phyloP scores from a whole-genome alignment of 1,284 basidiomycete species.

The Tilletiopsis washingtonensis region DNA sequence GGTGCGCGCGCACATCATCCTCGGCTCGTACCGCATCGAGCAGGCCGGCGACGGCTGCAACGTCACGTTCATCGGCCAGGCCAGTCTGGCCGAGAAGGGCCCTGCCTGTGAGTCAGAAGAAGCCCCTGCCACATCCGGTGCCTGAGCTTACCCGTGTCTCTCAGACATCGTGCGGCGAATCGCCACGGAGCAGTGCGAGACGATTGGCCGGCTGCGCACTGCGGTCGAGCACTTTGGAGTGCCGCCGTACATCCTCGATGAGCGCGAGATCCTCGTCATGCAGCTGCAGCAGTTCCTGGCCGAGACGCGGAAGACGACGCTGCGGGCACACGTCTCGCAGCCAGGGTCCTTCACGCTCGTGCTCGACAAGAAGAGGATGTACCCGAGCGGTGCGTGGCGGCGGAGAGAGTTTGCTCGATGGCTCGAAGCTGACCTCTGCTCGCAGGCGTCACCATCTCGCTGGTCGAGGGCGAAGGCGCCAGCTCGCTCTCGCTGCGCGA shows the following conservation, averaged over 20 bases:
- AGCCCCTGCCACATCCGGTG: too few species aligned
- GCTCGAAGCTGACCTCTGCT: neutral
- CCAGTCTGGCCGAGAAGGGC: constrained; percentile 16
- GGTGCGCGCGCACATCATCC: constrained; percentile 18
- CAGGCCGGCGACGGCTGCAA: constrained; percentile 13
- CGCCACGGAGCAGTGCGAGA: too few species aligned
- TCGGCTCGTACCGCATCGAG: constrained; percentile 27
- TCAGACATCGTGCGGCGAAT: too few species aligned
- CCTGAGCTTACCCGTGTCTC: too few species aligned
- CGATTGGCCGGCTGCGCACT: constrained; percentile 16
- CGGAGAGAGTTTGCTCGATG: neutral
- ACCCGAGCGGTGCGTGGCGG: constrained; percentile 2
- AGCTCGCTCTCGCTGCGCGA: constrained; percentile 3
- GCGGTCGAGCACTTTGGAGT: constrained; percentile 27
- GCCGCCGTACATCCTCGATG: constrained; percentile 25
- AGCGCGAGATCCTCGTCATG: constrained; percentile 13
- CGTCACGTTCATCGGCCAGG: constrained; percentile 25
- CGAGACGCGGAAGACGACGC: constrained; percentile 16
- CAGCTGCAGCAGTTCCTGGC: constrained; percentile 21
- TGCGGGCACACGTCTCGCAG: constrained; percentile 18
- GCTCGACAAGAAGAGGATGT: constrained; percentile 30
- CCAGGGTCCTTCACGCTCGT: constrained; percentile 23
- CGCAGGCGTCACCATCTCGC: neutral
- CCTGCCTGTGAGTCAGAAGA: constrained; percentile 15
- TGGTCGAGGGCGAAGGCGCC: constrained; percentile 3